These are phyloP conservation scores for Endothia cerciana DNA, from an alignment of 2,329 filamentous ascomycete species.

Conservation along the genomic window DNA sequence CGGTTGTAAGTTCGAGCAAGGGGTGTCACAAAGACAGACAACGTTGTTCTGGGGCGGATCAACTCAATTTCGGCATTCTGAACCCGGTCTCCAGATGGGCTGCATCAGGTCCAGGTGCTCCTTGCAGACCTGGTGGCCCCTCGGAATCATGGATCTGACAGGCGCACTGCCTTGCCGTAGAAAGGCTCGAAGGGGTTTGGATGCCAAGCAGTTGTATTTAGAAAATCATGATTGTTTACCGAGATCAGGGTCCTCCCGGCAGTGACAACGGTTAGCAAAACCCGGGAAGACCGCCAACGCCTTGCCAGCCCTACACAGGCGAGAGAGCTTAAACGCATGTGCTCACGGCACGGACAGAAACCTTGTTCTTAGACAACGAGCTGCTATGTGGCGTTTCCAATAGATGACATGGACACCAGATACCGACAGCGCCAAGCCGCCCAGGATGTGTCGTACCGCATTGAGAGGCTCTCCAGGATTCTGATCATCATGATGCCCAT, in stretches of 20 bases:
- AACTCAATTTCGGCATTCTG: not conserved
- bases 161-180: not conserved
- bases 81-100: not conserved
- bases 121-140: not conserved
- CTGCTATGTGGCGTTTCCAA: not conserved
- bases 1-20: not conserved
- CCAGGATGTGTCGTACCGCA: constrained; percentile 43
- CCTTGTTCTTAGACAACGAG: not conserved
- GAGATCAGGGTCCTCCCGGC: constrained; percentile 2
- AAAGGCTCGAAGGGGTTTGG: not conserved
- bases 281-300: not conserved
- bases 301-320: not conserved
- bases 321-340: not conserved
- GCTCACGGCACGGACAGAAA: not conserved
- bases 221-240: not conserved
- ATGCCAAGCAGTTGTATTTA: not conserved
- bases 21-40: not conserved
- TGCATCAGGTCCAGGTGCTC: not conserved
- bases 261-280: not conserved
- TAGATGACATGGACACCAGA: constrained; percentile 1
- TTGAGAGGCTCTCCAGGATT: constrained; percentile 81
- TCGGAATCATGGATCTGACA: not conserved
- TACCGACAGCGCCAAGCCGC: not conserved
- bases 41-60: not conserved
- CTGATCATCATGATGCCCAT: constrained; percentile 66